Evolutionary conservation across 805 yeast species (phyloP).

Genomic region (Saccharomycopsis oosterbeekiorum): DNA sequence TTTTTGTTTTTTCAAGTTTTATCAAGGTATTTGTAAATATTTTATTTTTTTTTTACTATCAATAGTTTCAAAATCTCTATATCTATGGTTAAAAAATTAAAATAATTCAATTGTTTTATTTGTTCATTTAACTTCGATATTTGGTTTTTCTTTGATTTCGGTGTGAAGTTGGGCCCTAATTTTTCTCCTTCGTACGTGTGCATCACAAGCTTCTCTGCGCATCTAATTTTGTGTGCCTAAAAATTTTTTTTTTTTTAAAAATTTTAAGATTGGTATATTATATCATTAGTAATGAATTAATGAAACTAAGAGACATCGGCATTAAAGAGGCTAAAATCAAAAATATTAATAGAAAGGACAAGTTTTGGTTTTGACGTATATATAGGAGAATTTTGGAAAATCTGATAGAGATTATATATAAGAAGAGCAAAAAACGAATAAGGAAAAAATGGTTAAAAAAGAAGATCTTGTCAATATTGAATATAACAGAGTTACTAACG

Average conservation of each 20-base stretch:
- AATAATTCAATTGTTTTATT: too few species aligned
- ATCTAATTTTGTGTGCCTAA: background rate
- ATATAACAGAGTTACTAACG: constrained; percentile 83
- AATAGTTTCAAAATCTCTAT: too few species aligned
- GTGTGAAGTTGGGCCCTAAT: background rate
- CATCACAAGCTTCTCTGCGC: background rate
- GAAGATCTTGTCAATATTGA: constrained; percentile 68
- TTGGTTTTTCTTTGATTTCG: background rate
- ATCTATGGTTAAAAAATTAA: too few species aligned
- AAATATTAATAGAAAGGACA: background rate
- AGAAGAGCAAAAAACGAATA: background rate
- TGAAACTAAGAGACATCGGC: background rate
- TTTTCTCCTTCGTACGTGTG: background rate
- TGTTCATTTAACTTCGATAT: background rate
- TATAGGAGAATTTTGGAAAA: background rate
- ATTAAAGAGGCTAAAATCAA: background rate
- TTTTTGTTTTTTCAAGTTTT: too few species aligned
- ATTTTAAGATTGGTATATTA: background rate
- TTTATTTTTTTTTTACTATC: too few species aligned
- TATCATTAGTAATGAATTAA: too few species aligned
- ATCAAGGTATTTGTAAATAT: too few species aligned
- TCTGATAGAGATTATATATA: background rate
- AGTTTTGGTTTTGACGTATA: background rate
- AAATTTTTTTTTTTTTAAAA: too few species aligned
- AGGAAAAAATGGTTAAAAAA: background rate